Evolutionary conservation across 345 rosid genomes (phyloP), one percentile per base, ranked within the genome.

Genomic region (Populus alba): DNA sequence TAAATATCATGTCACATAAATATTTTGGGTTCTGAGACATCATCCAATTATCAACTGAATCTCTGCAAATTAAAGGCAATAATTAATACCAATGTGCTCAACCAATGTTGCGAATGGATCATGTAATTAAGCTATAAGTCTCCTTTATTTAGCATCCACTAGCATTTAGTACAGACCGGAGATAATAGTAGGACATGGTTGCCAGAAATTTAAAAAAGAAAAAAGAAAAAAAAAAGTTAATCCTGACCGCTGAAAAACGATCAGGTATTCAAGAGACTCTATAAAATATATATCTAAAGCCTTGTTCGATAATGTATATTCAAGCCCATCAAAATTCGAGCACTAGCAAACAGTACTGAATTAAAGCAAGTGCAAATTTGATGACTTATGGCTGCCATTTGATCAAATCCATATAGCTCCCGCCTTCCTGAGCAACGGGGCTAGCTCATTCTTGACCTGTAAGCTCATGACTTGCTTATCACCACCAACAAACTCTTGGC

Each of bases 381-480:
- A 31, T 33, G 16, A 31, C 69, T 31, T 66, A 31, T 25, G 15
- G 13, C 37, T 31, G 20, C 23, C 27, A 17, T 68, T 20, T 35
- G 39, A n/a, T 72, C 89, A 95, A 20, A 95, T 70, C 95, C 97
- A 95, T 17, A 95, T 92, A 23, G 98, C 98, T 27, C 95, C 91
- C 35, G 98, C 98, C 57, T 83, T 82, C 71, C 82, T 87, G 66
- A 95, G 98, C 81, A 88, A 53, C 10, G 91, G 80, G 39, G 80
- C 91, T 3, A 95, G 86, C 81, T 91, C 85, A 77, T 94, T 90
- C 86, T 77, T 88, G 55, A 95, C 85, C 38, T 91, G 90, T 71
- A 93, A 90, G 77, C 88, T 86, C 87, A 93, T 91, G 75, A 95
- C 70, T 83, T 95, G 90, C 76, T 88, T 87, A 29, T 96, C 85